Base-by-base conservation (phyloP, 179 eudicot genomes). In the Nepenthes alata region DNA sequence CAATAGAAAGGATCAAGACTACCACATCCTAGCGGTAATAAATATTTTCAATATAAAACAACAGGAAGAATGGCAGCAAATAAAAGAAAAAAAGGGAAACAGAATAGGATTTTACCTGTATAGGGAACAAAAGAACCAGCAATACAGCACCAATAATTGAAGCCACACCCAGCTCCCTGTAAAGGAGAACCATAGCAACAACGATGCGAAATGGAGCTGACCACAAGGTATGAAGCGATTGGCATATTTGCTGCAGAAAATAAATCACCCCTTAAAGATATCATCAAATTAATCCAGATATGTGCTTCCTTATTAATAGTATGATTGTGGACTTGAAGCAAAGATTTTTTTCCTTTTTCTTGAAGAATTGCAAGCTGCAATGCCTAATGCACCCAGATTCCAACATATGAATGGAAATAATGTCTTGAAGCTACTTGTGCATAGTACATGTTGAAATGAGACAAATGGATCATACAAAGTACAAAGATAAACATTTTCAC, bases 191-290 rank as follows among this genome's bases (percentile, higher is more conserved):
- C 86, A 88, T 70, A 51, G 98, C 83, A 56, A 91, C 8, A n/a
- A 78, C 49, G 45, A 91, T 91, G 62, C 98, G 98, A 57, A 88
- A 83, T 62, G 98, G 98, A 81, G 98, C 91, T 51, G 98, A 91
- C 98, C 98, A 91, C 77, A 91, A 52, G 36, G 84, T 82, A 73
- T 91, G 96, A 62, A 91, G 95, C 35, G 91, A 83, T 66, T 88
- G 98, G 74, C 89, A 79, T 69, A 84, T 59, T 88, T 80, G 96
- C 98, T 91, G 96, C 65, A 69, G 61, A 51, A 69, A 77, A 53
- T 64, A 59, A 64, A 41, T 5, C 11, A 50, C 12, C 53, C 53
- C 4, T 11, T 11, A 10, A 49, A 49, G 14, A 49, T 49, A 45
- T 5, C 8, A 11, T 47, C 50, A 47, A 6, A 11, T 47, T 8